phyloP scores from a whole-genome alignment of 169 alveolate species.

The Plasmodium coatneyi region DNA sequence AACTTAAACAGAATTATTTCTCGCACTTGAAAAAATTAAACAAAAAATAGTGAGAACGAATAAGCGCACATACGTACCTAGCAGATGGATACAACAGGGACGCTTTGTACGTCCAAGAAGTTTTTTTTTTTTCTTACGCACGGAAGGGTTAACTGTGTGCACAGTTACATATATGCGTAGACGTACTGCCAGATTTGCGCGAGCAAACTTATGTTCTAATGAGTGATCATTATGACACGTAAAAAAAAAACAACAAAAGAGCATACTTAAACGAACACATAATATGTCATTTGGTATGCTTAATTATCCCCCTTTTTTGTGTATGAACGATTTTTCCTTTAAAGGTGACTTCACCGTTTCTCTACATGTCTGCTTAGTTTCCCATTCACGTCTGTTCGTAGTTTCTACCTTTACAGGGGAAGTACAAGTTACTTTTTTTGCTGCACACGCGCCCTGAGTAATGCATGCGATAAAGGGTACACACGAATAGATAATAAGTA shows the following conservation, averaged over 20 bases:
- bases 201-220: background rate
- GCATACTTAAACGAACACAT: background rate
- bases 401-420: background rate
- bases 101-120: background rate
- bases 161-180: background rate
- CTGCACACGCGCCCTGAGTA: background rate
- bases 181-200: conserved; percentile 7
- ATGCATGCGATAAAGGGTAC: background rate
- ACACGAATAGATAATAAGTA: background rate
- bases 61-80: background rate
- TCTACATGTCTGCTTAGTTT: background rate
- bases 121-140: background rate
- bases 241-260: background rate
- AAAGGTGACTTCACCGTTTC: background rate
- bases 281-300: background rate
- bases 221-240: background rate
- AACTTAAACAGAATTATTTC: background rate
- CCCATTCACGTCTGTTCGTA: background rate
- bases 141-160: background rate
- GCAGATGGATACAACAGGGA: background rate
- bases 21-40: conserved; percentile 2
- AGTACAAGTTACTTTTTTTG: background rate
- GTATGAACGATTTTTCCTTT: background rate
- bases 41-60: background rate
- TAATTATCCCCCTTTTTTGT: background rate